phyloP scores from a whole-genome alignment of 306 rosid genomes.

The Notholithocarpus densiflorus region DNA sequence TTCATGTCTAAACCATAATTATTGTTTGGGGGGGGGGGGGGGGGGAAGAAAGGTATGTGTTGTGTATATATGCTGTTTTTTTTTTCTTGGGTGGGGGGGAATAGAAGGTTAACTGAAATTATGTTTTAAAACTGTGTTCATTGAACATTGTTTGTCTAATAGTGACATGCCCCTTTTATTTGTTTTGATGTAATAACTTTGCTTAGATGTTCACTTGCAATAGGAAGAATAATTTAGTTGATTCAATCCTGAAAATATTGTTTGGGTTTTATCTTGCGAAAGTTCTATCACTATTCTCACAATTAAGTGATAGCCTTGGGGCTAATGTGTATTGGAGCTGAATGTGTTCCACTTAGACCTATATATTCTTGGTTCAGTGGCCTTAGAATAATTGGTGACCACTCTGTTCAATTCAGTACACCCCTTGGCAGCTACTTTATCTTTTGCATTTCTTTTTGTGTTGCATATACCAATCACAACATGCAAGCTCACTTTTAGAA shows the following conservation, averaged over 20 bases:
- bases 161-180: not conserved
- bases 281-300: not conserved
- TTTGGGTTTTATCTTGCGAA: not conserved
- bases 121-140: not conserved
- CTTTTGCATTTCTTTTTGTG: conserved; percentile 1
- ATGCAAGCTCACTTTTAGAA: conserved; percentile 29
- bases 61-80: not conserved
- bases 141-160: not conserved
- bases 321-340: not conserved
- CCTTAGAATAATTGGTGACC: conserved; percentile 17
- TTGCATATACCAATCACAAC: conserved; percentile 28
- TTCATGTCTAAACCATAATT: not conserved
- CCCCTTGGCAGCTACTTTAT: conserved; percentile 23
- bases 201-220: not conserved
- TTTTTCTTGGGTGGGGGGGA: not conserved
- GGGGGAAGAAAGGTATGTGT: too few species aligned
- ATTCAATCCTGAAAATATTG: not conserved
- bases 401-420: conserved; percentile 17
- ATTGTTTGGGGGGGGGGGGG: too few species aligned
- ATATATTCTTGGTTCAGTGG: not conserved
- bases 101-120: not conserved
- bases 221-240: not conserved
- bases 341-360: not conserved
- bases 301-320: not conserved
- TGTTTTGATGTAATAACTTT: not conserved